phyloP scores from a whole-genome alignment of 176 grass and related monocot genomes.

The Pontederia crassipes region DNA sequence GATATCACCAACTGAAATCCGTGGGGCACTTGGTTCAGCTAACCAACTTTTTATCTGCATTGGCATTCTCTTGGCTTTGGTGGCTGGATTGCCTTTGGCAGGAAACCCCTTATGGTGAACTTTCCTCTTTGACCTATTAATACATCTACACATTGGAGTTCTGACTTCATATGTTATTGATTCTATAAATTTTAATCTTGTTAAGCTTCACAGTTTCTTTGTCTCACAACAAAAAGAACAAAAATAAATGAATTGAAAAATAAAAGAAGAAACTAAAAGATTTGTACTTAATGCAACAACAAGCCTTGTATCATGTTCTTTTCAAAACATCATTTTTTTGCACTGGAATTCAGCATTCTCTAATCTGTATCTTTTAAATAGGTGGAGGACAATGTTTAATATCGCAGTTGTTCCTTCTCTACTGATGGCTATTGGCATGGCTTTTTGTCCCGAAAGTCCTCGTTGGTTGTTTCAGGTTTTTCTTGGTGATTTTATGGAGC shows the following conservation, averaged over 20 bases:
- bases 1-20: slow-evolving; percentile 99
- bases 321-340: not conserved
- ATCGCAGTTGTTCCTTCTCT: slow-evolving; percentile 73
- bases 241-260: too few species aligned
- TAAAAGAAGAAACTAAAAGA: too few species aligned
- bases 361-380: slow-evolving; percentile 24
- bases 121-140: slow-evolving; percentile 19
- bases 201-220: too few species aligned
- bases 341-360: not conserved
- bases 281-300: too few species aligned
- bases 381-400: slow-evolving; percentile 97
- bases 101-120: slow-evolving; percentile 77
- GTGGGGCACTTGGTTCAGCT: slow-evolving; percentile 89
- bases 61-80: slow-evolving; percentile 87
- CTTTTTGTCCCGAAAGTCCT: slow-evolving; percentile 94
- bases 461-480: slow-evolving; percentile 98
- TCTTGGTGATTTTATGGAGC: not conserved
- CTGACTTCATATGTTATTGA: too few species aligned
- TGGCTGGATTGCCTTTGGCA: slow-evolving; percentile 87
- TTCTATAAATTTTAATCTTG: not conserved
- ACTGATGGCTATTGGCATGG: slow-evolving; percentile 82
- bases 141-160: not conserved
- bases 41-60: slow-evolving; percentile 99
- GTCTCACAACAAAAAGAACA: too few species aligned
- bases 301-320: not conserved